Conservation (phyloP, 441 rosid genomes). For the Euphorbia corollata region DNA sequence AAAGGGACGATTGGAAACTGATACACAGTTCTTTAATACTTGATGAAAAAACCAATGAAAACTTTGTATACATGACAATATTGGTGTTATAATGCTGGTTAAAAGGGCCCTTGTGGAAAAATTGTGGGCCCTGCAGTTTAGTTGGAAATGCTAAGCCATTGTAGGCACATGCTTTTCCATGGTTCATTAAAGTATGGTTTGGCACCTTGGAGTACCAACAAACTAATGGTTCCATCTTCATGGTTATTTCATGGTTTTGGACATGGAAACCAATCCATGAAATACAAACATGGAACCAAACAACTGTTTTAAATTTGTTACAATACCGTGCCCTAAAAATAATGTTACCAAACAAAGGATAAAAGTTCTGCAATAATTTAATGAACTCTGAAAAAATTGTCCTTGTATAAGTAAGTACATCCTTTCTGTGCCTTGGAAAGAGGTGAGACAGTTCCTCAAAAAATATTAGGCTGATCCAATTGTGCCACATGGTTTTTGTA, state of each 20-base stretch:
- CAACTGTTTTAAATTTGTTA: no score
- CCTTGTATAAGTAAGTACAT: not conserved
- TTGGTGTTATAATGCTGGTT: not conserved
- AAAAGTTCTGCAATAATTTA: no score
- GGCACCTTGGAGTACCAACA: no score
- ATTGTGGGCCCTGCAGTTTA: not conserved
- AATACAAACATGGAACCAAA: no score
- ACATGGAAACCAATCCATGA: no score
- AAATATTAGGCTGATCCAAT: not conserved
- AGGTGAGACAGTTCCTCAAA: not conserved
- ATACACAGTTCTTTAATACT: not conserved
- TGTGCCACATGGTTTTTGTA: not conserved
- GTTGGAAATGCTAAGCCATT: not conserved
- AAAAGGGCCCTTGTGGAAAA: not conserved
- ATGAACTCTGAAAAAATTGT: no score
- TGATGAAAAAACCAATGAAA: not conserved
- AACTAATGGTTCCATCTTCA: no score
- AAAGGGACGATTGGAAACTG: not conserved
- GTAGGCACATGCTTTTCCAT: no score
- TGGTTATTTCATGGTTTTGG: no score
- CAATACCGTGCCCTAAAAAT: no score
- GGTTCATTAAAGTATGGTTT: no score
- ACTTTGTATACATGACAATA: not conserved
- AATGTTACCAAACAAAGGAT: no score
- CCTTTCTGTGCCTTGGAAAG: conserved; percentile 3